phyloP scores from a whole-genome alignment of 768 basidiomycete species.

The Dictyophora rubrovolvata region DNA sequence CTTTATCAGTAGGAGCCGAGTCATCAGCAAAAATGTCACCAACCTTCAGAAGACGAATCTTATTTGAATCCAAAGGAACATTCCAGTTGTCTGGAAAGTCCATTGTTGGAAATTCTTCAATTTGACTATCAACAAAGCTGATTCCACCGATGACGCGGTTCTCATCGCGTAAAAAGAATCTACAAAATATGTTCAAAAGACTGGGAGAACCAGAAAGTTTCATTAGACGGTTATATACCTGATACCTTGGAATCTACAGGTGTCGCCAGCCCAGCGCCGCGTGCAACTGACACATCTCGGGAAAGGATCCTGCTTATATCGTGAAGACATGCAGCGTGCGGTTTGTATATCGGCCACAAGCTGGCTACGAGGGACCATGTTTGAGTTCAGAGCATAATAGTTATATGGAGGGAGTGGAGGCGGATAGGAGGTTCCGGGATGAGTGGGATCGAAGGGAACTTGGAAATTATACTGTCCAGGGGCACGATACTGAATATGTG shows the following conservation, averaged over 20 bases:
- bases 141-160: slow-evolving; percentile 52
- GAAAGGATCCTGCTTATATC: slow-evolving; percentile 62
- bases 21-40: slow-evolving; percentile 3
- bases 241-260: slow-evolving; percentile 80
- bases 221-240: slow-evolving; percentile 21
- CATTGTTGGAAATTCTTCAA: slow-evolving; percentile 49
- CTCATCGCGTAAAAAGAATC: slow-evolving; percentile 55
- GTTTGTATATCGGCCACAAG: slow-evolving; percentile 62
- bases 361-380: not conserved
- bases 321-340: slow-evolving; percentile 76
- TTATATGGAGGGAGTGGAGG: not conserved
- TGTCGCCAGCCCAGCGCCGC: slow-evolving; percentile 80
- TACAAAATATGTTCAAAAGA: not conserved
- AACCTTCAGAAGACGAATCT: slow-evolving; percentile 57
- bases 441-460: slow-evolving; percentile 17
- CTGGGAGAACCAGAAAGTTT: not conserved
- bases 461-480: not conserved
- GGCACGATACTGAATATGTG: not conserved
- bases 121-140: slow-evolving; percentile 58
- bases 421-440: slow-evolving; percentile 10
- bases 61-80: slow-evolving; percentile 35
- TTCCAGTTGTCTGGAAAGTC: slow-evolving; percentile 63
- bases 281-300: slow-evolving; percentile 79
- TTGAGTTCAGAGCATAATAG: not conserved
- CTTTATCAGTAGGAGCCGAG: not conserved